These are phyloP conservation scores for Bolboschoenoplectus hybrid DNA, from an alignment of 202 grass and related monocot genomes.

Conservation along the genomic window DNA sequence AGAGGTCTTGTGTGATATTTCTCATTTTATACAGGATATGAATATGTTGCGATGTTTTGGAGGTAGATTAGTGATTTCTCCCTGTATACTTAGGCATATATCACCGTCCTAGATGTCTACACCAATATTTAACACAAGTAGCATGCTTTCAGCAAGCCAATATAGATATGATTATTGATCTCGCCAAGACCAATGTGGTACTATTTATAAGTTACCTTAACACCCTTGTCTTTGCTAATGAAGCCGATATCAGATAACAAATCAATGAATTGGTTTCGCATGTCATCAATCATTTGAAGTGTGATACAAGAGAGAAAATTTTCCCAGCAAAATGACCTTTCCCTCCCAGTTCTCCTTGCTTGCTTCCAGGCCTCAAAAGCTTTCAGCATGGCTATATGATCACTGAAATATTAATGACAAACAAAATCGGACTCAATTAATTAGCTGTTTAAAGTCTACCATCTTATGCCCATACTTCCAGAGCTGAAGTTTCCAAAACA, in stretches of 20 bases:
- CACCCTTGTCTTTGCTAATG: slow-evolving; percentile 71
- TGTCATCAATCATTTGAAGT: slow-evolving; percentile 95
- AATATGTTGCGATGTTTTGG: neutral
- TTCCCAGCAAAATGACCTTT: slow-evolving; percentile 92
- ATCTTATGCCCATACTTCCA: neutral
- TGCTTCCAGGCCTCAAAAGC: slow-evolving; percentile 92
- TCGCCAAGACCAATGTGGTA: neutral
- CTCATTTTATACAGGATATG: neutral
- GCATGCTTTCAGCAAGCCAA: neutral
- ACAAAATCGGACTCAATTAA: slow-evolving; percentile 34
- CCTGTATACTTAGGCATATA: neutral
- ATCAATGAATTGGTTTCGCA: slow-evolving; percentile 92
- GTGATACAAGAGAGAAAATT: slow-evolving; percentile 82
- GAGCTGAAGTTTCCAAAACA: neutral
- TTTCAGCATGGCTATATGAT: slow-evolving; percentile 89
- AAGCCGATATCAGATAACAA: slow-evolving; percentile 92
- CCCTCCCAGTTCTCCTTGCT: slow-evolving; percentile 69
- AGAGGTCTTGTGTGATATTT: neutral
- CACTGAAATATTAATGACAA: slow-evolving; percentile 55
- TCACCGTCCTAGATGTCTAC: neutral
- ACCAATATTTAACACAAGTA: slow-evolving; percentile 9
- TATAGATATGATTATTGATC: neutral
- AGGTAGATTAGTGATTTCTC: neutral
- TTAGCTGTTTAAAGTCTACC: slow-evolving; percentile 9
- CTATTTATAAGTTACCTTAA: slow-evolving; percentile 50